Percentiles rank a stretch among this genome's conserved stretches.
These are phyloP conservation scores for Chimonanthus salicifolius DNA, from an alignment of 164 flowering plant genomes.

Conservation along the genomic window DNA sequence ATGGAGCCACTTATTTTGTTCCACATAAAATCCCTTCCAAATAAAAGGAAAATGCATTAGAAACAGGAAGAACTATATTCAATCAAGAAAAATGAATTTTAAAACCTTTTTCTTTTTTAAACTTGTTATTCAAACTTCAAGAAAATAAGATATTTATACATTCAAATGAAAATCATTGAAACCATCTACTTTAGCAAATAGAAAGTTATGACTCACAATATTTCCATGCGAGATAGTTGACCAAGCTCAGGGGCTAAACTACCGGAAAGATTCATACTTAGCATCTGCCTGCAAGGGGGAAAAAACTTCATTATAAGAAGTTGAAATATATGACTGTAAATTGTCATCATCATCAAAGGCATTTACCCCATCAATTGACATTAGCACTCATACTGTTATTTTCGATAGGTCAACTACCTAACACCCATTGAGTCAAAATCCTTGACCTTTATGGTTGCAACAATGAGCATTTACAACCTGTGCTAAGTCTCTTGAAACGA, in stretches of 20 bases:
- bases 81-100: background rate
- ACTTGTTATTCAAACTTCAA: background rate
- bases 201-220: slow-evolving; percentile 40
- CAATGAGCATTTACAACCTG: too few relatives aligned
- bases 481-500: too few relatives aligned
- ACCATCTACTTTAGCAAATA: background rate
- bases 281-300: slow-evolving; percentile 13
- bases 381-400: too few relatives aligned
- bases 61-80: background rate
- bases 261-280: slow-evolving; percentile 62
- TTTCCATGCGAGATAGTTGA: slow-evolving; percentile 33
- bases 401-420: too few relatives aligned
- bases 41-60: slow-evolving; percentile 7
- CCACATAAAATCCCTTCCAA: slow-evolving; percentile 78
- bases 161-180: background rate
- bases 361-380: background rate
- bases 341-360: background rate
- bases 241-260: slow-evolving; percentile 59
- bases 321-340: background rate
- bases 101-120: background rate
- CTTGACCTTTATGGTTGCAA: too few relatives aligned
- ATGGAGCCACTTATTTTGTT: slow-evolving; percentile 55
- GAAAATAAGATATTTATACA: background rate
- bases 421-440: too few relatives aligned
- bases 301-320: background rate